These are phyloP conservation scores for Tuber borchii DNA, from an alignment of 495 filamentous ascomycete genomes.

Conservation along the genomic window DNA sequence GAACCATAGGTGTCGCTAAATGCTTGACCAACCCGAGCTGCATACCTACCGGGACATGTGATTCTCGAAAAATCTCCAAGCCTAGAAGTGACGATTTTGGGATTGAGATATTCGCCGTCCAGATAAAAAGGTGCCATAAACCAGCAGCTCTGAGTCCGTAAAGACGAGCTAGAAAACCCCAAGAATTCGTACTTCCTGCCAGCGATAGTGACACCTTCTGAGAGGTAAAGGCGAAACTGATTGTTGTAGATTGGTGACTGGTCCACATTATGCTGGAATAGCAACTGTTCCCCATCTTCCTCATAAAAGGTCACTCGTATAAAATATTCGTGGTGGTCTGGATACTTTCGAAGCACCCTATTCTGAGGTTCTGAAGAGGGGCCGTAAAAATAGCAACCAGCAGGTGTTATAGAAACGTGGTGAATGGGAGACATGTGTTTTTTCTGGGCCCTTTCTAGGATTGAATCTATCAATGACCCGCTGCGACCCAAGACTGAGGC, in stretches of 20 bases:
- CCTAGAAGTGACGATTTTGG: slow-evolving; percentile 51
- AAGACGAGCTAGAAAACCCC: slow-evolving; percentile 75
- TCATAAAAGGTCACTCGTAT: slow-evolving; percentile 65
- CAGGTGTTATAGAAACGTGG: slow-evolving; percentile 60
- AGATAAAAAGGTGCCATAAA: slow-evolving; percentile 64
- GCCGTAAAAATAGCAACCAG: slow-evolving; percentile 61
- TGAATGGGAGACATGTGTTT: slow-evolving; percentile 48
- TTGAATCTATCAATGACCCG: slow-evolving; percentile 21
- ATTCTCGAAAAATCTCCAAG: slow-evolving; percentile 64
- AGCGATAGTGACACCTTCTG: slow-evolving; percentile 49
- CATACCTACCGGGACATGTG: slow-evolving; percentile 63
- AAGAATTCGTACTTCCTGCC: slow-evolving; percentile 61
- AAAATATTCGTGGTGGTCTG: slow-evolving; percentile 58
- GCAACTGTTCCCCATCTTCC: slow-evolving; percentile 61
- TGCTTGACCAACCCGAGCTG: slow-evolving; percentile 74
- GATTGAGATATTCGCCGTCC: slow-evolving; percentile 44
- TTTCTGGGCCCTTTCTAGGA: slow-evolving; percentile 29
- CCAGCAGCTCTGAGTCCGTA: slow-evolving; percentile 63
- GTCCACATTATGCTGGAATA: slow-evolving; percentile 52
- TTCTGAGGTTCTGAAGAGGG: slow-evolving; percentile 67
- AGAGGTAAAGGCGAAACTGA: slow-evolving; percentile 50
- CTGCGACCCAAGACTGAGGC: slow-evolving; percentile 23
- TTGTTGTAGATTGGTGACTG: slow-evolving; percentile 50
- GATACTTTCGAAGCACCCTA: slow-evolving; percentile 65
- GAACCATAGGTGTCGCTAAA: slow-evolving; percentile 67